Percentiles rank a stretch among this genome's conserved stretches.
Evolutionary conservation across 345 rosid genomes (phyloP).

Genomic region (Populus alba): DNA sequence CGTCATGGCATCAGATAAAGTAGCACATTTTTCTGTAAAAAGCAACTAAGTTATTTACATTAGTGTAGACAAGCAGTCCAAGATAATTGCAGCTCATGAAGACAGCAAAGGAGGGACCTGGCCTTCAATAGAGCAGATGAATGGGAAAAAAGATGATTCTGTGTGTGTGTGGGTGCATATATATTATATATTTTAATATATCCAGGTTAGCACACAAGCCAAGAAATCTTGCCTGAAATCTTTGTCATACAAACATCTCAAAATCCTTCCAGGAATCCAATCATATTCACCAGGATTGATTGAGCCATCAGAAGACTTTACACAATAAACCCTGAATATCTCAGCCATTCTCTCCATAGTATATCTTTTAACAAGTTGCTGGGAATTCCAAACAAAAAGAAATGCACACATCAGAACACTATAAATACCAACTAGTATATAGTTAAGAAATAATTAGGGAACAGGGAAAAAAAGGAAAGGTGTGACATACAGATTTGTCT

Average conservation of each 20-base stretch:
- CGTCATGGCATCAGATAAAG: neutral
- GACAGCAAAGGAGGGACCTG: neutral
- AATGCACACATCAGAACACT: neutral
- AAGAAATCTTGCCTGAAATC: constrained; percentile 69
- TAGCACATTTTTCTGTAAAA: constrained; percentile 1
- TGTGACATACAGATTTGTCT: constrained; percentile 80
- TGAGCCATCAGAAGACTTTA: constrained; percentile 47
- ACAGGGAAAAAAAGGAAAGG: constrained; percentile 18
- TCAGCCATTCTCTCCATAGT: constrained; percentile 90
- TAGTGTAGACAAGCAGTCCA: neutral
- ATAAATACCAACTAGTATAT: constrained; percentile 14
- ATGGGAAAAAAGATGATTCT: neutral
- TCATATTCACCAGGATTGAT: constrained; percentile 50
- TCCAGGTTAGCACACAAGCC: neutral
- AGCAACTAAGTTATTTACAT: neutral
- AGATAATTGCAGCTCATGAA: neutral
- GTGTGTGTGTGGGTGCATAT: neutral
- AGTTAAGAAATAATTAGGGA: constrained; percentile 13
- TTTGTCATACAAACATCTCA: constrained; percentile 92
- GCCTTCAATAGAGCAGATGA: neutral
- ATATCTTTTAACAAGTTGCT: constrained; percentile 81
- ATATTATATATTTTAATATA: neutral
- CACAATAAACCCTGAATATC: constrained; percentile 63
- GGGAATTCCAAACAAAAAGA: constrained; percentile 24
- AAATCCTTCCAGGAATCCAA: constrained; percentile 95